phyloP scores from a whole-genome alignment of 306 rosid genomes.

The Trifolium subterraneum region DNA sequence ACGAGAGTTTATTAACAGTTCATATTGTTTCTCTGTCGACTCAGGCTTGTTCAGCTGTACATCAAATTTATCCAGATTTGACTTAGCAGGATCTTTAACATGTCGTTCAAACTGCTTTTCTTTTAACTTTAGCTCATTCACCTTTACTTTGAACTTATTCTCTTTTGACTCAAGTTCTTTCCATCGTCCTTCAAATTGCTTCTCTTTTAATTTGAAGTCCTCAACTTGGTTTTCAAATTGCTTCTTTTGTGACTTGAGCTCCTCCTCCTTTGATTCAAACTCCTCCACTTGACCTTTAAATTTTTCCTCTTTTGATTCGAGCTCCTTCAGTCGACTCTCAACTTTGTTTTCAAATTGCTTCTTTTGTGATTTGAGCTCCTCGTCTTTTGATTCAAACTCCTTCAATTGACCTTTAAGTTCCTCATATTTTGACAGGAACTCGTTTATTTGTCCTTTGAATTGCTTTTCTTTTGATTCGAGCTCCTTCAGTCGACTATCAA shows the following conservation, averaged over 20 bases:
- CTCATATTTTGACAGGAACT: too few relatives aligned
- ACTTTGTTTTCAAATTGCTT: too few relatives aligned
- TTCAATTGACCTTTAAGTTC: too few relatives aligned
- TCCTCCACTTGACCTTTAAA: background rate
- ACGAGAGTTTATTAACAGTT: background rate
- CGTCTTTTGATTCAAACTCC: too few relatives aligned
- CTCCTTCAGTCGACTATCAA: too few relatives aligned
- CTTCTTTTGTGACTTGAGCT: background rate
- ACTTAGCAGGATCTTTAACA: background rate
- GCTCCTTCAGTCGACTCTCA: too few relatives aligned
- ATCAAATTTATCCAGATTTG: background rate
- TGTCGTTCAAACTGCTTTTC: background rate
- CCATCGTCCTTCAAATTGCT: background rate
- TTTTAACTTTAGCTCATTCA: background rate
- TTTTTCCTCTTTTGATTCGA: too few relatives aligned
- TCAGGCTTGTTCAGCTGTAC: constrained; percentile 38
- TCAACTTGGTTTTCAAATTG: background rate
- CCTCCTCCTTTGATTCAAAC: background rate
- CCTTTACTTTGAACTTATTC: background rate
- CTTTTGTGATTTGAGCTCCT: too few relatives aligned
- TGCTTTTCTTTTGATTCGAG: too few relatives aligned
- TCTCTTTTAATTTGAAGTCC: background rate
- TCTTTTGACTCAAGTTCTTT: background rate
- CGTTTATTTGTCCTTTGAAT: too few relatives aligned
- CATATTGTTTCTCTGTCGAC: constrained; percentile 33